Conservation (phyloP, 2,329 filamentous ascomycete genomes). For the Coniochaeta sp. region DNA sequence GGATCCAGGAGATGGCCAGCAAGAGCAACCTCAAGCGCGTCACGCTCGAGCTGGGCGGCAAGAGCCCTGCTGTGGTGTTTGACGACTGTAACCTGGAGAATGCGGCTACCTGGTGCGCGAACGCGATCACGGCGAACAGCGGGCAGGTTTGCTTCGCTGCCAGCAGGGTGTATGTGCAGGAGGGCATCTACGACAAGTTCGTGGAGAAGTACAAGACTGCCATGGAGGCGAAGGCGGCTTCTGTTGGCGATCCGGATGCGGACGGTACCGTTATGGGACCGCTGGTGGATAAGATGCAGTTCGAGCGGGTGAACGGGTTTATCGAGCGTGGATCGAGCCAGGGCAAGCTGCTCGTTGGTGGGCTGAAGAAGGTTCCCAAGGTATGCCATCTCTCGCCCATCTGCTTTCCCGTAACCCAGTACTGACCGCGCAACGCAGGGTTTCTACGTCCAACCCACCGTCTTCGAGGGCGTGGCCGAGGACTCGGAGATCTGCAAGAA, state of each 20-base stretch:
- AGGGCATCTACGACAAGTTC: constrained; percentile 51
- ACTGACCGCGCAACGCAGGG: constrained; percentile 20
- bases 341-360: constrained; percentile 29
- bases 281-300: constrained; percentile 40
- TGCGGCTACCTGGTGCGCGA: constrained; percentile 34
- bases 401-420: background rate
- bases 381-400: constrained; percentile 13
- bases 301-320: constrained; percentile 36
- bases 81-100: constrained; percentile 56
- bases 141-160: constrained; percentile 73
- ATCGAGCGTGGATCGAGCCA: constrained; percentile 32
- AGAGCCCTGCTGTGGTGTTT: constrained; percentile 56
- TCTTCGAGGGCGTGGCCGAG: constrained; percentile 35
- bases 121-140: constrained; percentile 58
- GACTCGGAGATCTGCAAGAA: constrained; percentile 40
- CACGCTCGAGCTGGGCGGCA: constrained; percentile 65
- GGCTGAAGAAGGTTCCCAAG: constrained; percentile 28
- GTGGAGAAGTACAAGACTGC: constrained; percentile 51
- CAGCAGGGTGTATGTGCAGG: constrained; percentile 62
- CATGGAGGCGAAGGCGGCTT: constrained; percentile 47
- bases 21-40: constrained; percentile 59
- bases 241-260: constrained; percentile 55
- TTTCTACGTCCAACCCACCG: constrained; percentile 36
- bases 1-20: constrained; percentile 54
- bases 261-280: constrained; percentile 52